Percentiles rank a stretch among this genome's conserved stretches.
Conservation (phyloP, 805 yeast species). For the Saturnispora kantuleensis region DNA sequence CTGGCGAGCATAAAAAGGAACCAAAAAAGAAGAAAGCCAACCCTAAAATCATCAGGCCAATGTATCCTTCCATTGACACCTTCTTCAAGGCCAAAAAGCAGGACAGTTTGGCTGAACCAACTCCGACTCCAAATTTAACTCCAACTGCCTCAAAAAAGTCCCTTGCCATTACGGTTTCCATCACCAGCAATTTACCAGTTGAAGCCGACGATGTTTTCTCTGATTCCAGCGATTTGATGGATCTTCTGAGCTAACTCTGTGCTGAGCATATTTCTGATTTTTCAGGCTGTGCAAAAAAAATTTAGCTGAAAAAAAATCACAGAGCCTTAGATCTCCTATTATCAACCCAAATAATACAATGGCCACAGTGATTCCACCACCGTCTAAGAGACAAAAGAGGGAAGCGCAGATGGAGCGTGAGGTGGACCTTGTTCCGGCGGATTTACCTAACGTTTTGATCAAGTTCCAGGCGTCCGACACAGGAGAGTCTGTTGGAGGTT, state of each 20-base stretch:
- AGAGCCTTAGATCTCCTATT: background rate
- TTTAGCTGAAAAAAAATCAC: background rate
- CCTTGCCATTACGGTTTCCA: background rate
- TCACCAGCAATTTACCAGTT: background rate
- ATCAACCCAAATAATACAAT: constrained; percentile 28
- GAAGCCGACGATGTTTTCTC: background rate
- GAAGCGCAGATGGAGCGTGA: constrained; percentile 77
- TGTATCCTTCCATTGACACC: constrained; percentile 7
- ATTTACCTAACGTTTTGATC: constrained; percentile 78
- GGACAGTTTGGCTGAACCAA: background rate
- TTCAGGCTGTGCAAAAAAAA: constrained; percentile 8
- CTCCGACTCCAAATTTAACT: no score
- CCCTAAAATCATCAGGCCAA: constrained; percentile 2
- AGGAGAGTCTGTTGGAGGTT: constrained; percentile 77
- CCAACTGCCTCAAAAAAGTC: background rate
- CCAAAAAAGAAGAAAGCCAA: background rate
- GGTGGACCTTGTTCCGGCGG: constrained; percentile 61
- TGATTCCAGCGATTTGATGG: background rate
- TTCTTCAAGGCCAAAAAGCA: constrained; percentile 2
- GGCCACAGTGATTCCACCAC: constrained; percentile 94
- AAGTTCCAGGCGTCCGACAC: constrained; percentile 90
- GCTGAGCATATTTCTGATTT: background rate
- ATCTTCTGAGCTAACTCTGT: background rate
- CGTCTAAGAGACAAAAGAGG: constrained; percentile 76
- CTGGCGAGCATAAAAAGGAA: background rate